phyloP scores from a whole-genome alignment of 495 filamentous ascomycete species.

The Podospora australis region DNA sequence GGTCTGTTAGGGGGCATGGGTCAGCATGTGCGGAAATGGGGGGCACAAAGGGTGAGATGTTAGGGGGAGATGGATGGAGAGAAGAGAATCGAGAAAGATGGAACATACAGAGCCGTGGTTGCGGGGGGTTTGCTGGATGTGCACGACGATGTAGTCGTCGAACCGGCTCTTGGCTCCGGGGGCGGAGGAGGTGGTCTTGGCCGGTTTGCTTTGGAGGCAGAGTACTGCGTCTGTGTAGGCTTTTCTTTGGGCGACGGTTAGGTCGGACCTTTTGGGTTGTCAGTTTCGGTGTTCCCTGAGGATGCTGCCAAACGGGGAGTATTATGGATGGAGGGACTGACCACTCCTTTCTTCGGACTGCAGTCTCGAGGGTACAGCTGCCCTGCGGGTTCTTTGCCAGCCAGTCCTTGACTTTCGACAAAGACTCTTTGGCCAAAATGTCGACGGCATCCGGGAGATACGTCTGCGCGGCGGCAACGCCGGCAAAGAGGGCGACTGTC shows the following conservation, averaged over 20 bases:
- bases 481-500: not conserved
- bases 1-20: slow-evolving; percentile 40
- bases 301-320: too few relatives aligned
- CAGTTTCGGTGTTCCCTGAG: not conserved
- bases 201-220: slow-evolving; percentile 51
- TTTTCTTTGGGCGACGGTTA: slow-evolving; percentile 41
- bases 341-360: slow-evolving; percentile 19
- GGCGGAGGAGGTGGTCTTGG: slow-evolving; percentile 28
- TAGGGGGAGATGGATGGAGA: not conserved
- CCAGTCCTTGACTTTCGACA: slow-evolving; percentile 18
- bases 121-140: slow-evolving; percentile 53
- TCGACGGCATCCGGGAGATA: slow-evolving; percentile 19
- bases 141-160: slow-evolving; percentile 64
- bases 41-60: not conserved
- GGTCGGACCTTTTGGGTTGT: slow-evolving; percentile 36
- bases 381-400: slow-evolving; percentile 22
- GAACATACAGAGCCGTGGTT: slow-evolving; percentile 53
- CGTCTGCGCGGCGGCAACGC: not conserved
- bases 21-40: too few relatives aligned
- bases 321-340: not conserved
- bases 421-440: slow-evolving; percentile 6
- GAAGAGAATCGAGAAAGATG: too few relatives aligned
- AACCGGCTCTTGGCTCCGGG: slow-evolving; percentile 38
- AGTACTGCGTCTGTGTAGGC: slow-evolving; percentile 57
- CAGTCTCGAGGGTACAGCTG: slow-evolving; percentile 18